These are phyloP conservation scores for Bryoerythrophyllum caledonicum DNA, from an alignment of 225 moss, liverwort and hornwort species.

Conservation along the genomic window DNA sequence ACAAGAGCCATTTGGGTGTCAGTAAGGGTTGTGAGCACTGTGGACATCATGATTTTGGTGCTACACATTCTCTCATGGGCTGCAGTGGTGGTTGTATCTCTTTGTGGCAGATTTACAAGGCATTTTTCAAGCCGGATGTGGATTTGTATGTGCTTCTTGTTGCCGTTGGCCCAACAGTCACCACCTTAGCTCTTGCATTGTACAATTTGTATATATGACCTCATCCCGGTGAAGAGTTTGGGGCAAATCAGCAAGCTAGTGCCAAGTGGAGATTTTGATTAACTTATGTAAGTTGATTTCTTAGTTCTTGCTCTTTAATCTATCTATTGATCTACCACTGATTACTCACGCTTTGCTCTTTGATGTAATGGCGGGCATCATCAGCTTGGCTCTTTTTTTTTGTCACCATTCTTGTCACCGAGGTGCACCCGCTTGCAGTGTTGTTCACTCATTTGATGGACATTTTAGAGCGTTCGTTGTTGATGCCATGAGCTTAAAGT, in stretches of 20 bases:
- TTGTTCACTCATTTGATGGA: not conserved
- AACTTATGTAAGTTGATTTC: conserved; percentile 60
- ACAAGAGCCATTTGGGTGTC: conserved; percentile 90
- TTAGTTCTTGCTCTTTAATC: not conserved
- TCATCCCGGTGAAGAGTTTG: conserved; percentile 43
- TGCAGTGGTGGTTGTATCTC: not conserved
- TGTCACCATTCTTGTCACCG: conserved; percentile 56
- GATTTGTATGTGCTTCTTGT: conserved; percentile 75
- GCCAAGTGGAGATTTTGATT: conserved; percentile 56
- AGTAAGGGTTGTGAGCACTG: conserved; percentile 37
- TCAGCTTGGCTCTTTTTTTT: conserved; percentile 74
- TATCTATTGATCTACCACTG: not conserved
- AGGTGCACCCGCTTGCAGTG: conserved; percentile 51
- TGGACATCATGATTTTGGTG: not conserved
- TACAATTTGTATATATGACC: conserved; percentile 74
- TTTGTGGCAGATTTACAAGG: conserved; percentile 77
- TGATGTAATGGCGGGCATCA: conserved; percentile 59
- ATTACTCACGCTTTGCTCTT: not conserved
- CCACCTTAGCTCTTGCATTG: conserved; percentile 47
- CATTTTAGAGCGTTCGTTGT: not conserved
- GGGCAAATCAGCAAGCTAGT: conserved; percentile 34
- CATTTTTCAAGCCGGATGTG: conserved; percentile 81
- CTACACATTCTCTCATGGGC: conserved; percentile 15
- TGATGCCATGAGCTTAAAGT: not conserved
- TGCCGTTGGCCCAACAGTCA: conserved; percentile 59